Percentiles rank a stretch among this genome's conserved stretches.
phyloP scores from a whole-genome alignment of 2,329 filamentous ascomycete genomes.

The Pseudogymnoascus sp. region DNA sequence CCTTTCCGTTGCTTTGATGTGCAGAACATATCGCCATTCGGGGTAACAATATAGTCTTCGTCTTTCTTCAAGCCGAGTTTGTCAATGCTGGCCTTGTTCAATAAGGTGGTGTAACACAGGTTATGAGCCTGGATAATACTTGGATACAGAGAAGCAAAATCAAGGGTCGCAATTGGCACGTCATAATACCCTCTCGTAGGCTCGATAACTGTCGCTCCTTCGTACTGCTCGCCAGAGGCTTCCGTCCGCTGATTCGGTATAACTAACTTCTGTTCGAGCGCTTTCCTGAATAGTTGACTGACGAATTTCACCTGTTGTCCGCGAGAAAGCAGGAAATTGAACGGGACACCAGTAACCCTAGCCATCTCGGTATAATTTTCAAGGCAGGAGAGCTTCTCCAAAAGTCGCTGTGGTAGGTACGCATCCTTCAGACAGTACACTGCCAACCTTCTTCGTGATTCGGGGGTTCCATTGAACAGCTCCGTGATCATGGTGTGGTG shows the following conservation, averaged over 20 bases:
- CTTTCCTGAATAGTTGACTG: conserved; percentile 94
- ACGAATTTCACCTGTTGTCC: conserved; percentile 98
- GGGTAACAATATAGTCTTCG: conserved; percentile 93
- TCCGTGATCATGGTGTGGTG: conserved; percentile 99
- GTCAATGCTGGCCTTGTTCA: conserved; percentile 73
- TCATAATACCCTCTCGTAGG: conserved; percentile 90
- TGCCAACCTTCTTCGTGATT: conserved; percentile 82
- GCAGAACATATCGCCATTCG: conserved; percentile 88
- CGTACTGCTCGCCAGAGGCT: conserved; percentile 78
- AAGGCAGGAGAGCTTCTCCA: conserved; percentile 98
- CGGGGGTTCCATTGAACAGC: conserved; percentile 90
- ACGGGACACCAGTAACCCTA: conserved; percentile 95
- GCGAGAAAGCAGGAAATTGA: conserved; percentile 85
- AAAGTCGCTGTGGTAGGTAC: conserved; percentile 84
- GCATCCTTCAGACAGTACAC: conserved; percentile 98
- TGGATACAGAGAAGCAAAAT: conserved; percentile 97
- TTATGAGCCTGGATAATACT: conserved; percentile 99
- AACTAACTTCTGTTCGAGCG: conserved; percentile 84
- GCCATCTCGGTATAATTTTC: conserved; percentile 99
- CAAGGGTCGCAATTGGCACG: conserved; percentile 89
- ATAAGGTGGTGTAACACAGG: conserved; percentile 89
- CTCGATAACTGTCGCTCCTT: conserved; percentile 96
- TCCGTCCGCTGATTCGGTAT: conserved; percentile 79
- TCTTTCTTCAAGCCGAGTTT: conserved; percentile 74
- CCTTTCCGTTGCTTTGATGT: conserved; percentile 87